Evolutionary conservation across 2,329 filamentous ascomycete species (phyloP).

Genomic region (Niveomyces coronatus): DNA sequence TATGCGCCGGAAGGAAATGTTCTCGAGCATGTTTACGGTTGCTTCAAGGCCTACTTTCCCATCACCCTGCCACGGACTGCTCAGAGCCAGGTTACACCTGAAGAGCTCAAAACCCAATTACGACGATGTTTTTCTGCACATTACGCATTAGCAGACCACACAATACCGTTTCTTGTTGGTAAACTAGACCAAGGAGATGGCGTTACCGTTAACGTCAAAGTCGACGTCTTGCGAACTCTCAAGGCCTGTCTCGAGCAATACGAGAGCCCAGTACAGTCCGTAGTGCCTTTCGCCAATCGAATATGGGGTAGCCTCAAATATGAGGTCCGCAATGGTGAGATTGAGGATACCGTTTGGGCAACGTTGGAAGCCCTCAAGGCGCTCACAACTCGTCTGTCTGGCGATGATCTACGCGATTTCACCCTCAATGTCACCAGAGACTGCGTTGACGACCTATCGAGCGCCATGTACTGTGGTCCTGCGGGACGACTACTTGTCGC

Average conservation of each 20-base stretch:
- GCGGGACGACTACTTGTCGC: constrained; percentile 43
- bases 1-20: constrained; percentile 36
- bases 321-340: constrained; percentile 51
- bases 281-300: constrained; percentile 38
- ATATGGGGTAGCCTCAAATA: constrained; percentile 54
- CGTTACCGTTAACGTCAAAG: constrained; percentile 47
- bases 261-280: constrained; percentile 31
- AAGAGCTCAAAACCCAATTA: constrained; percentile 43
- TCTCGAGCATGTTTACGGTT: constrained; percentile 39
- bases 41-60: constrained; percentile 51
- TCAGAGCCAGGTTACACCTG: constrained; percentile 42
- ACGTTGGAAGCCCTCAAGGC: constrained; percentile 44
- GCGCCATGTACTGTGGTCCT: constrained; percentile 39
- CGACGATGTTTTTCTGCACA: constrained; percentile 44
- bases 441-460: constrained; percentile 42
- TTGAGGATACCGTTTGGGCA: constrained; percentile 45
- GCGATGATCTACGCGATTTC: constrained; percentile 34
- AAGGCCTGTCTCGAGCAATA: constrained; percentile 43
- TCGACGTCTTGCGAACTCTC: constrained; percentile 47
- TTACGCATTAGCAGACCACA: constrained; percentile 31
- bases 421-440: constrained; percentile 40
- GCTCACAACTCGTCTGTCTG: constrained; percentile 35
- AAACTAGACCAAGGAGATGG: constrained; percentile 50
- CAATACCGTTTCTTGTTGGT: constrained; percentile 43
- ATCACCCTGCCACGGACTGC: constrained; percentile 44